These are phyloP conservation scores for Bodo saltans DNA, from an alignment of 78 protist species.

Conservation along the genomic window DNA sequence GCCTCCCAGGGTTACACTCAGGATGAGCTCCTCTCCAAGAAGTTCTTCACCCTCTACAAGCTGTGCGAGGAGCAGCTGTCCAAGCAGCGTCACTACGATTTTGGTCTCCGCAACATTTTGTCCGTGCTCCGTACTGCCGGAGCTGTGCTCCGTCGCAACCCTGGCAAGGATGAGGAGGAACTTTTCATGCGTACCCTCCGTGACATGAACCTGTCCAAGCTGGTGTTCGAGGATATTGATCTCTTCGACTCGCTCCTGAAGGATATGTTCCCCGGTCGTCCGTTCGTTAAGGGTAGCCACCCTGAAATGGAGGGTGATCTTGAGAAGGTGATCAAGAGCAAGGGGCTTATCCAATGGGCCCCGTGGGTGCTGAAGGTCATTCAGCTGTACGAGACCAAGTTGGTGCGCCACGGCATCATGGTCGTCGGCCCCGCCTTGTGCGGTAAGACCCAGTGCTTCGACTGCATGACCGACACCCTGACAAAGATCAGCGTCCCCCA, in stretches of 20 bases:
- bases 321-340: neutral
- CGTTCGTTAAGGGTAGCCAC: constrained; percentile 25
- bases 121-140: constrained; percentile 75
- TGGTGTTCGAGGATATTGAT: constrained; percentile 74
- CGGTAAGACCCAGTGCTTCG: constrained; percentile 57
- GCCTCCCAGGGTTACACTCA: constrained; percentile 70
- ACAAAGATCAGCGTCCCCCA: constrained; percentile 27
- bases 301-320: constrained; percentile 49
- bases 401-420: constrained; percentile 81
- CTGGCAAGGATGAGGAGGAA: constrained; percentile 42
- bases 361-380: constrained; percentile 51
- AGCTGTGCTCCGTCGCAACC: constrained; percentile 34
- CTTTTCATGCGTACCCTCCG: constrained; percentile 69
- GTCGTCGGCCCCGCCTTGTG: constrained; percentile 63
- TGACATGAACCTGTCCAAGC: constrained; percentile 84
- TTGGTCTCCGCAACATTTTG: constrained; percentile 73
- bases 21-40: constrained; percentile 44
- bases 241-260: constrained; percentile 69
- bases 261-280: constrained; percentile 78
- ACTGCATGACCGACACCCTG: constrained; percentile 40
- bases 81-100: constrained; percentile 78
- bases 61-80: constrained; percentile 83
- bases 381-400: constrained; percentile 68
- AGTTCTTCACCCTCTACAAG: constrained; percentile 65
- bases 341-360: constrained; percentile 35